phyloP scores from a whole-genome alignment of 345 rosid genomes.

The Corymbia maculata region DNA sequence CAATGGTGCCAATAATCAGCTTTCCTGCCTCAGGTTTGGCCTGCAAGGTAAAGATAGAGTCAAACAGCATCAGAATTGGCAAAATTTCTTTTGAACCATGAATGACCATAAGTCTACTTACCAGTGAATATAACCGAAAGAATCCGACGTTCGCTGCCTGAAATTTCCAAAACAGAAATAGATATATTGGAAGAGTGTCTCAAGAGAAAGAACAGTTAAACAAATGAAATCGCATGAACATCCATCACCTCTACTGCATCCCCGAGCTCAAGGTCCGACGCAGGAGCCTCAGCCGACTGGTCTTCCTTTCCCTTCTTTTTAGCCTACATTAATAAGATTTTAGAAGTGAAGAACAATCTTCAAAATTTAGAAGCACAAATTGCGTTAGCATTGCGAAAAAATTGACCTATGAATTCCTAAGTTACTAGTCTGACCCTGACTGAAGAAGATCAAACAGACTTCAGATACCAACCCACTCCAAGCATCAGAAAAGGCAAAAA shows the following conservation, averaged over 20 bases:
- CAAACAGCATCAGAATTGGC: background rate
- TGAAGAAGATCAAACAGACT: background rate
- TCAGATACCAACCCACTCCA: background rate
- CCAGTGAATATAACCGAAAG: constrained; percentile 60
- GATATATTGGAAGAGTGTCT: background rate
- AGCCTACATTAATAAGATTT: background rate
- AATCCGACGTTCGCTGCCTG: constrained; percentile 81
- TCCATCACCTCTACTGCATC: constrained; percentile 50
- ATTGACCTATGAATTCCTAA: background rate
- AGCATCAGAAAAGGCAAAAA: background rate
- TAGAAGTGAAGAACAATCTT: background rate
- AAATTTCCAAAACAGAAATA: constrained; percentile 6
- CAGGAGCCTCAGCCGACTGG: constrained; percentile 17
- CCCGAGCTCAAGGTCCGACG: constrained; percentile 46
- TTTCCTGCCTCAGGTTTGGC: constrained; percentile 80
- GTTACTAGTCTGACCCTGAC: background rate
- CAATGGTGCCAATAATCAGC: constrained; percentile 59
- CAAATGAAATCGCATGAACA: background rate
- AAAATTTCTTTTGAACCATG: background rate
- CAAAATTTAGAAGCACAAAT: background rate
- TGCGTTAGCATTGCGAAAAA: background rate
- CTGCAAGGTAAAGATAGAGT: constrained; percentile 15
- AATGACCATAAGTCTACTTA: constrained; percentile 15
- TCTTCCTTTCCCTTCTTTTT: constrained; percentile 29
- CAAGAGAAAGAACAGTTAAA: background rate